Evolutionary conservation across 176 grass and related monocot genomes (phyloP).

Genomic region (Cocos nucifera): DNA sequence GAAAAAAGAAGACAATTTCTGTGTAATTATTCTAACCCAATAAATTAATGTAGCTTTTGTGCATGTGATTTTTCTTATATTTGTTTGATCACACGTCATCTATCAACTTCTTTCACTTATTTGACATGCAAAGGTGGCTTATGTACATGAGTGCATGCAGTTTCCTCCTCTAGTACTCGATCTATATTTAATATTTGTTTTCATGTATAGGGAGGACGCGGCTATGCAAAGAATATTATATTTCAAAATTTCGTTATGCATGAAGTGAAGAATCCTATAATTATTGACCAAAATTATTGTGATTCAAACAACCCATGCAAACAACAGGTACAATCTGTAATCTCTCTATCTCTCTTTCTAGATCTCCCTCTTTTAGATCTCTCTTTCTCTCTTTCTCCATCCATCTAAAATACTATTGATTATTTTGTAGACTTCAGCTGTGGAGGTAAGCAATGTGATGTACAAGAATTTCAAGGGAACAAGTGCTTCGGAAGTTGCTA

Average conservation of each 20-base stretch:
- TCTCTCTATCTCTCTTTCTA: too few species aligned
- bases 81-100: too few species aligned
- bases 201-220: conserved; percentile 33
- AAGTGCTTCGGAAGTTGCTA: neutral
- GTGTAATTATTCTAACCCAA: too few species aligned
- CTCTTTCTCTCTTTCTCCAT: too few species aligned
- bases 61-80: too few species aligned
- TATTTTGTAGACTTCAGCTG: neutral
- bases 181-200: neutral
- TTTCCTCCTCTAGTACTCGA: neutral
- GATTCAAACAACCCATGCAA: conserved; percentile 22
- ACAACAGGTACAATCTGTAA: conserved; percentile 9
- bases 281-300: conserved; percentile 53
- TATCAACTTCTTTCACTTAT: too few species aligned
- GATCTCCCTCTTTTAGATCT: too few species aligned
- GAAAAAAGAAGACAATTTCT: too few species aligned
- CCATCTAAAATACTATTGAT: too few species aligned
- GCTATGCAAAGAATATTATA: conserved; percentile 33
- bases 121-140: neutral
- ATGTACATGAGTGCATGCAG: neutral
- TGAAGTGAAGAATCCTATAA: conserved; percentile 36
- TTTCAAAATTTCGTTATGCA: conserved; percentile 52
- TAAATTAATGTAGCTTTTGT: too few species aligned
- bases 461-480: neutral
- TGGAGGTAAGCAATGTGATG: neutral